Evolutionary conservation across 1,284 basidiomycete species (phyloP).

Genomic region (Golubevia pallescens): DNA sequence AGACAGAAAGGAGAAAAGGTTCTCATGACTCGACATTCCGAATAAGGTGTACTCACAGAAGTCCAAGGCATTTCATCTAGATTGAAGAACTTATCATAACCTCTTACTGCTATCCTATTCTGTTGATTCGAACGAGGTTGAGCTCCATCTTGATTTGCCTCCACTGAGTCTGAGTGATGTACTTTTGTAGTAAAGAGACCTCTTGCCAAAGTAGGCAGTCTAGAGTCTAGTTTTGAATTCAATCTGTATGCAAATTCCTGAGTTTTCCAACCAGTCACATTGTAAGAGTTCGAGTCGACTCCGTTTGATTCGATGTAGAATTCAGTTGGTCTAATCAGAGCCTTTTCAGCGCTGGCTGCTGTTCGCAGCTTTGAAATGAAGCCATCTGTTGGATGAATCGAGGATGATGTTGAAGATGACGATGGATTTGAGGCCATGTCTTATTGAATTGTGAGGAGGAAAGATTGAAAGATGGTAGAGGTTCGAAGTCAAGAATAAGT

Average conservation of each 20-base stretch:
- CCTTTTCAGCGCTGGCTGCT: no score
- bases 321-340: no score
- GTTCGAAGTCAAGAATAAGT: no score
- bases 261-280: slow-evolving; percentile 36
- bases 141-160: no score
- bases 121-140: slow-evolving; percentile 59
- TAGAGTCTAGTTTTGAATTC: slow-evolving; percentile 6
- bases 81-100: slow-evolving; percentile 99
- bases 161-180: neutral
- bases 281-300: no score
- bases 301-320: no score
- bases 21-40: neutral
- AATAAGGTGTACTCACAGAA: slow-evolving; percentile 70
- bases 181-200: slow-evolving; percentile 53
- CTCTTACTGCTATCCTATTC: slow-evolving; percentile 82
- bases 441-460: no score
- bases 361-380: no score
- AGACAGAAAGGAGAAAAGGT: neutral
- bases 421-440: no score
- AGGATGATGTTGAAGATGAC: no score
- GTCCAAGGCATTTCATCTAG: slow-evolving; percentile 95
- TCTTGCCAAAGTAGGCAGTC: slow-evolving; percentile 55
- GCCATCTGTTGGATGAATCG: no score
- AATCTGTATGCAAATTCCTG: slow-evolving; percentile 56
- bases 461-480: no score